Base-by-base conservation (phyloP, 352 stramenopile species). In the Globisporangium canariense region DNA sequence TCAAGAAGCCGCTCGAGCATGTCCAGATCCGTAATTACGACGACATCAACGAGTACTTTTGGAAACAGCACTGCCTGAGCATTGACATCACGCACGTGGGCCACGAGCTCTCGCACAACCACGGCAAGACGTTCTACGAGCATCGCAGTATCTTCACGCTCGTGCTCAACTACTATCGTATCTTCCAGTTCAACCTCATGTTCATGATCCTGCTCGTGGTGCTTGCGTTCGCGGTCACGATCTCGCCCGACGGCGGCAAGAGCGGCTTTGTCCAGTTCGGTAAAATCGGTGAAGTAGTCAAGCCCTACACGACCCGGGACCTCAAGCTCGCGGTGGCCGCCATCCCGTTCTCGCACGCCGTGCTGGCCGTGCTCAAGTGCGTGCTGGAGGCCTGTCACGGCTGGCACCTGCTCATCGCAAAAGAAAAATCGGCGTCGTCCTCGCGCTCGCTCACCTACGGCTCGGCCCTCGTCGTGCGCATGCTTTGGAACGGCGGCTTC, bases 11-110 rank as follows among this genome's bases (percentile, higher is more conserved):
- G 13, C 60, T 89, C 13, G 83, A 92, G 59, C 83, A 92, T 47
- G 81, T 88, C 36, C 82, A 90, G 62, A 83, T 92, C 45, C 79
- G 83, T 51, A 92, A 92, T 54, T 92, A 92, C 65, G 83, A 92
- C 65, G 83, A 92, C 49, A 83, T 92, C 43, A 92, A 92, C 64
- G 83, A 92, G 67, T 92, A 89, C 58, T 92, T 92, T 52, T 92
- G 83, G 83, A 88, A 87, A 54, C 60, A 60, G 45, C 78, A 86
- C 52, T 90, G 81, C 62, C 72, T 92, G 25, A 83, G 65, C 28
- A 85, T 92, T 47, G 38, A 69, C 1, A 65, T 90, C 14, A 60
- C 65, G 9, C 47, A 73, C 9, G 78, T 90, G 41, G 83, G 79
- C 0, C 40, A 67, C 14, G 79, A 89, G 49, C 51, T 92, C 14